Evolutionary conservation across 1,284 basidiomycete genomes (phyloP).

Genomic region (Vanrija sp.): DNA sequence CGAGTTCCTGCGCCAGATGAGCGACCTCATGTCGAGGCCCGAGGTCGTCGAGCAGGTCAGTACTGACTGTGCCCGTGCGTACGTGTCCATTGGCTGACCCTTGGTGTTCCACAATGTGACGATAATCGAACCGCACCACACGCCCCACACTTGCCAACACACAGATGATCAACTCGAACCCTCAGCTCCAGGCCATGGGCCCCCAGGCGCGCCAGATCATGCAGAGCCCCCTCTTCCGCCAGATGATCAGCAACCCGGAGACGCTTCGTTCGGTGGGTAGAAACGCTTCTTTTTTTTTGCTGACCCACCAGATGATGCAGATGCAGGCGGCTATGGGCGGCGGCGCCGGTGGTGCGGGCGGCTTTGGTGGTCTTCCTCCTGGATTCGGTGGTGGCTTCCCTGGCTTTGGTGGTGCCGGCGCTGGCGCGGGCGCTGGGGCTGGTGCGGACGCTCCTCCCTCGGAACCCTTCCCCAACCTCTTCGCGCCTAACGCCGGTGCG

Average conservation of each 20-base stretch:
- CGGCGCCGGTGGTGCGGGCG: slow-evolving; percentile 19
- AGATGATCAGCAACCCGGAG: slow-evolving; percentile 61
- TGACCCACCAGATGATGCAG: slow-evolving; percentile 62
- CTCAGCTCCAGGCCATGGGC: slow-evolving; percentile 70
- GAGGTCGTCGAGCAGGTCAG: slow-evolving; percentile 68
- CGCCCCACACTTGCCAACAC: not conserved
- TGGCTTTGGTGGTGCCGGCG: slow-evolving; percentile 23
- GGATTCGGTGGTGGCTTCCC: slow-evolving; percentile 23
- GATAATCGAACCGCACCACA: not conserved
- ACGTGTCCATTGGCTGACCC: not conserved
- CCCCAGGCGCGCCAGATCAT: slow-evolving; percentile 76
- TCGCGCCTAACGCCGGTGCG: slow-evolving; percentile 25
- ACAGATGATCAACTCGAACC: slow-evolving; percentile 71
- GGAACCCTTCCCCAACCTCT: slow-evolving; percentile 47
- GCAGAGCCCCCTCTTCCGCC: slow-evolving; percentile 71
- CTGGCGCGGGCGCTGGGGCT: slow-evolving; percentile 19
- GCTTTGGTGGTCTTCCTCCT: slow-evolving; percentile 13
- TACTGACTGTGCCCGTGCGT: not conserved
- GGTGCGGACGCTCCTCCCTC: slow-evolving; percentile 17
- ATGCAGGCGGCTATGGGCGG: slow-evolving; percentile 56
- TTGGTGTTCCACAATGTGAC: not conserved
- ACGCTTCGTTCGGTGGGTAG: slow-evolving; percentile 36
- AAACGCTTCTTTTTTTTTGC: not conserved
- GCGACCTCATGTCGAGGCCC: slow-evolving; percentile 67
- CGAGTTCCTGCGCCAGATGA: slow-evolving; percentile 61